A percentile compares a stretch with the other conserved stretches of the same genome.
phyloP scores from a whole-genome alignment of 768 basidiomycete species.

The Amanita muscaria region DNA sequence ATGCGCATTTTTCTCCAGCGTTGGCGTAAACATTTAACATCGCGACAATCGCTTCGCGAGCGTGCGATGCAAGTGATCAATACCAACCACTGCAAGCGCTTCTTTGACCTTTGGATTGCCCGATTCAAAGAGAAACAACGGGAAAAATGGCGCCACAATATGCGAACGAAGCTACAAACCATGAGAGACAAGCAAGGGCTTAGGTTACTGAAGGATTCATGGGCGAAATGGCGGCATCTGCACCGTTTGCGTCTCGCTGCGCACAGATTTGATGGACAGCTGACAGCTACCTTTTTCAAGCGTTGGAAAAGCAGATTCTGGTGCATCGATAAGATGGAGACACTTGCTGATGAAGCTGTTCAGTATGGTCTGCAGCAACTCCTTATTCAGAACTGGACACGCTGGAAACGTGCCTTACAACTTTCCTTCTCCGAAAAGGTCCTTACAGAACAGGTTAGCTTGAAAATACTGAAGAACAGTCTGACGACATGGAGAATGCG shows the following conservation, averaged over 20 bases:
- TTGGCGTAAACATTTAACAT: conserved; percentile 44
- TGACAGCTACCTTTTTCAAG: conserved; percentile 35
- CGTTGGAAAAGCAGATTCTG: conserved; percentile 46
- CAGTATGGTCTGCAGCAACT: conserved; percentile 27
- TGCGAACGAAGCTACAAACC: conserved; percentile 61
- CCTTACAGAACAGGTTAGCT: conserved; percentile 34
- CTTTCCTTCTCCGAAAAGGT: conserved; percentile 36
- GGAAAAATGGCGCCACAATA: conserved; percentile 54
- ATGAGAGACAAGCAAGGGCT: conserved; percentile 48
- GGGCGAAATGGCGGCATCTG: conserved; percentile 59
- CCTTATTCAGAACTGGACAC: conserved; percentile 39
- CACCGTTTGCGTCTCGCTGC: conserved; percentile 43
- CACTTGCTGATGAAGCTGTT: conserved; percentile 40
- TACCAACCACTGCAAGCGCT: conserved; percentile 31
- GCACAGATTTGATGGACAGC: conserved; percentile 37
- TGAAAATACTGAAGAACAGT: conserved; percentile 38
- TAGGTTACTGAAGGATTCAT: conserved; percentile 46
- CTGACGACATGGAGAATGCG: conserved; percentile 51
- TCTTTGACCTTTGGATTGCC: conserved; percentile 44
- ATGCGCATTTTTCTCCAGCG: conserved; percentile 48
- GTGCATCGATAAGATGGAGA: conserved; percentile 35
- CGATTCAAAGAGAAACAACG: conserved; percentile 48
- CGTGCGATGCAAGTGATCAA: conserved; percentile 38
- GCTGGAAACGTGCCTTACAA: conserved; percentile 44
- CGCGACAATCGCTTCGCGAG: conserved; percentile 29